Evolutionary conservation across 2,329 filamentous ascomycete genomes (phyloP).

Genomic region (Remersonia thermophila): DNA sequence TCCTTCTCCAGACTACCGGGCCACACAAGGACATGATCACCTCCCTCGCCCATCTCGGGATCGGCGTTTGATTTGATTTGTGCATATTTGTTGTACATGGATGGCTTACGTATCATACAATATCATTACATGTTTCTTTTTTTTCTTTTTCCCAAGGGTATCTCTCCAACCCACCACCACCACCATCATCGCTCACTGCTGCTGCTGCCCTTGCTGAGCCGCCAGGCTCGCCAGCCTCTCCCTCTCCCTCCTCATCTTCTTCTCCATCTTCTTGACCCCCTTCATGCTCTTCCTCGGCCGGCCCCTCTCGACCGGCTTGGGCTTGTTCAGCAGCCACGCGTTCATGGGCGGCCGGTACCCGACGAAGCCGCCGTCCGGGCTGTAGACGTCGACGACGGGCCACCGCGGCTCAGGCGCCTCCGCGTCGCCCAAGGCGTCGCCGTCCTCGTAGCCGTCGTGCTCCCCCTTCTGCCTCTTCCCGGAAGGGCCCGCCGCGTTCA

Average conservation of each 20-base stretch:
- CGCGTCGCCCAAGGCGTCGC: constrained; percentile 12
- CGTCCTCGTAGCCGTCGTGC: constrained; percentile 12
- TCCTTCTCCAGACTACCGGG: no score
- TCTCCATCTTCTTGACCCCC: constrained; percentile 41
- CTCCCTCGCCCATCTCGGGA: no score
- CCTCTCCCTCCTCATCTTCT: constrained; percentile 18
- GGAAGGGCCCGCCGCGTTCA: constrained; percentile 13
- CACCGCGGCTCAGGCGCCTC: constrained; percentile 30
- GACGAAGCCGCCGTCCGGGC: constrained; percentile 72
- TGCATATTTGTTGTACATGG: no score
- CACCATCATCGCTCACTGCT: no score
- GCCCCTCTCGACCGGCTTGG: constrained; percentile 34
- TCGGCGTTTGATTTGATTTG: no score
- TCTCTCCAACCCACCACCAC: no score
- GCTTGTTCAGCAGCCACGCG: constrained; percentile 53
- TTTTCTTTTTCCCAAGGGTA: no score
- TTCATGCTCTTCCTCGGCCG: constrained; percentile 62
- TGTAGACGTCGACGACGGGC: constrained; percentile 74
- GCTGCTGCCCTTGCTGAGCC: background rate
- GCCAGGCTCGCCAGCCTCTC: no score
- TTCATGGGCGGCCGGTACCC: constrained; percentile 55
- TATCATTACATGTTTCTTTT: no score
- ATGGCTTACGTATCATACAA: no score
- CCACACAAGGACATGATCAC: no score
- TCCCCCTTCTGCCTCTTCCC: background rate